phyloP scores from a whole-genome alignment of 495 filamentous ascomycete species.

The Penicillium canescens region DNA sequence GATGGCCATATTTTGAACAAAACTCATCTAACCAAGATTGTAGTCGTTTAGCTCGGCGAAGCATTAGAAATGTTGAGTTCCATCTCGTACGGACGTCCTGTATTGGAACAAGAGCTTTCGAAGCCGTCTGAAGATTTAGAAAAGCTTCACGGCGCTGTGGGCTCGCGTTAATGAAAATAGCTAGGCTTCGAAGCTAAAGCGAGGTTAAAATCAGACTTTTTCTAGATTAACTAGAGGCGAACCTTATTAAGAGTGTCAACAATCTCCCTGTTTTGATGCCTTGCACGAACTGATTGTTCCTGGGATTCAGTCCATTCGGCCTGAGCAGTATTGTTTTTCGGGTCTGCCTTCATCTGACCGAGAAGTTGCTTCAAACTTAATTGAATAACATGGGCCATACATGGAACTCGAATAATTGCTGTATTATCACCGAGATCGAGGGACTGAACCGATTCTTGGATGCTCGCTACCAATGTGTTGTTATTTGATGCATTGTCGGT shows the following conservation, averaged over 20 bases:
- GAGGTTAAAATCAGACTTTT: too few relatives aligned
- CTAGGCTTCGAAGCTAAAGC: slow-evolving; percentile 12
- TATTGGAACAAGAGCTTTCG: slow-evolving; percentile 18
- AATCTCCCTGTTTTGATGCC: slow-evolving; percentile 6
- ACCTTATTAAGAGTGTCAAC: slow-evolving; percentile 12
- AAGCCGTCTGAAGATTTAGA: slow-evolving; percentile 4
- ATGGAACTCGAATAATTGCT: slow-evolving; percentile 6
- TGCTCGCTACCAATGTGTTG: slow-evolving; percentile 6
- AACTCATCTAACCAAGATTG: slow-evolving; percentile 10
- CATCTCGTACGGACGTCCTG: slow-evolving; percentile 18
- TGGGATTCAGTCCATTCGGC: slow-evolving; percentile 11
- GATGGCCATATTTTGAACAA: slow-evolving; percentile 6
- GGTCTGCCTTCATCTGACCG: slow-evolving; percentile 11
- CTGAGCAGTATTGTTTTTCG: slow-evolving; percentile 10
- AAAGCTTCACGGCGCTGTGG: slow-evolving; percentile 13
- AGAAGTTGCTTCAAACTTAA: slow-evolving; percentile 19
- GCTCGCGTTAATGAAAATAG: slow-evolving; percentile 17
- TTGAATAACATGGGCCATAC: slow-evolving; percentile 20
- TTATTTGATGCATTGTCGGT: slow-evolving; percentile 26
- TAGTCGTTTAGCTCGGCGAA: slow-evolving; percentile 16
- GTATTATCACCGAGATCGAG: neutral
- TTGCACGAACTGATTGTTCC: neutral
- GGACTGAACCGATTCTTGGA: slow-evolving; percentile 2
- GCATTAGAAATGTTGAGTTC: slow-evolving; percentile 16
- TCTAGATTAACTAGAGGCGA: neutral